Evolutionary conservation across 371 early-diverging fungal genomes (phyloP).

Genomic region (Mucor indicus): DNA sequence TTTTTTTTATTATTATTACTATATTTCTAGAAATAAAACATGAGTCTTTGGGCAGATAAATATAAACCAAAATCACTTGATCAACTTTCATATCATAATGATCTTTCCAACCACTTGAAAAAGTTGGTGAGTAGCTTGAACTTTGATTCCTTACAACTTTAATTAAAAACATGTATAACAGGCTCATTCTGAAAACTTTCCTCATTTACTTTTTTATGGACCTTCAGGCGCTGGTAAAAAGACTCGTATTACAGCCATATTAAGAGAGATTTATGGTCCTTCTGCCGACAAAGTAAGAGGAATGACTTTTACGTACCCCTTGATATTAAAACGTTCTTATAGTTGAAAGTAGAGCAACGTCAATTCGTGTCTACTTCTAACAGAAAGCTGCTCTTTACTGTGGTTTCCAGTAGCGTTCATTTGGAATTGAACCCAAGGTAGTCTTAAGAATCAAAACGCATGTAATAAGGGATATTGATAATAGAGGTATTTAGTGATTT

Average conservation of each 20-base stretch:
- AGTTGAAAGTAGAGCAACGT: slow-evolving; percentile 89
- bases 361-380: slow-evolving; percentile 81
- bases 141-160: not conserved
- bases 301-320: not conserved
- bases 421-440: slow-evolving; percentile 92
- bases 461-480: not conserved
- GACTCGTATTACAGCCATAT: slow-evolving; percentile 86
- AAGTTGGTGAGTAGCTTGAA: slow-evolving; percentile 59
- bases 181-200: slow-evolving; percentile 83
- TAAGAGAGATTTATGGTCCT: slow-evolving; percentile 88
- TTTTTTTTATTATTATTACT: not conserved
- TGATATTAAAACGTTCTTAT: not conserved
- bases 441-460: not conserved
- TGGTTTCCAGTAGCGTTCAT: slow-evolving; percentile 91
- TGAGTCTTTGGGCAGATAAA: slow-evolving; percentile 97
- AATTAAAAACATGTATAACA: slow-evolving; percentile 23
- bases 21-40: slow-evolving; percentile 13
- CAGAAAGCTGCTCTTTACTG: slow-evolving; percentile 79
- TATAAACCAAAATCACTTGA: slow-evolving; percentile 89
- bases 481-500: slow-evolving; percentile 65
- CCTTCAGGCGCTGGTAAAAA: slow-evolving; percentile 97
- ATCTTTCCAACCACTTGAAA: slow-evolving; percentile 72
- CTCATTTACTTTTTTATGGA: slow-evolving; percentile 97
- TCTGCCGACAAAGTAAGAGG: slow-evolving; percentile 85
- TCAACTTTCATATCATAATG: slow-evolving; percentile 80